These are phyloP conservation scores for Wickerhamiella pararugosa DNA, from an alignment of 1,139 yeast genomes.

Conservation along the genomic window DNA sequence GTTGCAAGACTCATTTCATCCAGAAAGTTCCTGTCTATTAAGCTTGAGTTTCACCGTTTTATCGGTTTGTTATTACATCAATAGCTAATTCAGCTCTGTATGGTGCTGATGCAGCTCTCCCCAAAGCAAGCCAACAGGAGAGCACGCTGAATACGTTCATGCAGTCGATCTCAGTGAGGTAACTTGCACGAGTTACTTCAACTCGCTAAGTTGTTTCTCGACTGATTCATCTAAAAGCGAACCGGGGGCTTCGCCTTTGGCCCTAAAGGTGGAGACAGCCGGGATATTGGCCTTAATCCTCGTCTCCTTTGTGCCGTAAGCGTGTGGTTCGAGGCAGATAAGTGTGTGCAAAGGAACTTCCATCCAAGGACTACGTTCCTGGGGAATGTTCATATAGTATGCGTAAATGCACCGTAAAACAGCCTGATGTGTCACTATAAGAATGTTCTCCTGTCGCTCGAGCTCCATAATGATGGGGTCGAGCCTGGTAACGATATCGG, in stretches of 20 bases:
- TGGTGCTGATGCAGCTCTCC: no score
- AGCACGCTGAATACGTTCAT: no score
- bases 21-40: no score
- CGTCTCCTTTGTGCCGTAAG: conserved; percentile 77
- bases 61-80: no score
- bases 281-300: conserved; percentile 91
- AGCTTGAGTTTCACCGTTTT: no score
- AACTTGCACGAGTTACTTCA: no score
- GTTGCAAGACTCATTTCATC: no score
- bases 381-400: conserved; percentile 96
- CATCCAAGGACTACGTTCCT: conserved; percentile 98
- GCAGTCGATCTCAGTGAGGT: no score
- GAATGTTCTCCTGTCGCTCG: conserved; percentile 89
- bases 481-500: conserved; percentile 84
- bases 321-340: conserved; percentile 85
- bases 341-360: conserved; percentile 92
- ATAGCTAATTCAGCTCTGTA: no score
- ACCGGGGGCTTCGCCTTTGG: conserved; percentile 41
- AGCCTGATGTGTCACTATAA: conserved; percentile 96
- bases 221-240: neutral
- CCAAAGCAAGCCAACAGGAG: no score
- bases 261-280: conserved; percentile 92
- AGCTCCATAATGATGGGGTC: conserved; percentile 98
- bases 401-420: conserved; percentile 93
- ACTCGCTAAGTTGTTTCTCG: neutral